Evolutionary conservation across 768 basidiomycete species (phyloP).

Genomic region (Lentinula sp.): DNA sequence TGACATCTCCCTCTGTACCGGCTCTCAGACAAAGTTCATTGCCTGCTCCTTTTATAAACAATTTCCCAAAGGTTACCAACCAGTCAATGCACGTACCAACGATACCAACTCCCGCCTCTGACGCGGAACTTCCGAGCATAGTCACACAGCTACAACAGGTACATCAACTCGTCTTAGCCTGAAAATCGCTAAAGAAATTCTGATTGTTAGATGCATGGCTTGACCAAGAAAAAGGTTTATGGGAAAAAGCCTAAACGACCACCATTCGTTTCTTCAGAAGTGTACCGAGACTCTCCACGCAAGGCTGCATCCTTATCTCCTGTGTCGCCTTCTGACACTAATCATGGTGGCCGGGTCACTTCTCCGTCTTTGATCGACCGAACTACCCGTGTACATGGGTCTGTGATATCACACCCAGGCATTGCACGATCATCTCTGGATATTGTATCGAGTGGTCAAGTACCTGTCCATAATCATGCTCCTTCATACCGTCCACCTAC

Average conservation of each 20-base stretch:
- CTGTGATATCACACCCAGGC: not conserved
- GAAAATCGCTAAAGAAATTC: not conserved
- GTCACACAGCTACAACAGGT: conserved; percentile 56
- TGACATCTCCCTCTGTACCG: not conserved
- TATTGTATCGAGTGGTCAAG: not conserved
- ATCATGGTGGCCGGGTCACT: conserved; percentile 6
- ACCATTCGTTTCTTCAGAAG: conserved; percentile 37
- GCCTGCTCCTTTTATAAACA: not conserved
- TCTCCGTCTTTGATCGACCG: conserved; percentile 3
- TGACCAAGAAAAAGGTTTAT: conserved; percentile 67
- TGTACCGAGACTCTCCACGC: conserved; percentile 1
- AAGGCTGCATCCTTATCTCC: conserved; percentile 5
- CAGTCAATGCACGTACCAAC: not conserved
- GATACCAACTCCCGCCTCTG: conserved; percentile 10
- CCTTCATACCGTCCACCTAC: not conserved
- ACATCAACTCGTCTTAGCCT: not conserved
- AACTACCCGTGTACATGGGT: not conserved
- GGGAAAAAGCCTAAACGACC: conserved; percentile 40
- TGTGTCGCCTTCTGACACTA: conserved; percentile 3
- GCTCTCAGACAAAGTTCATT: not conserved
- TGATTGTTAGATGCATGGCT: conserved; percentile 38
- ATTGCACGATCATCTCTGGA: not conserved
- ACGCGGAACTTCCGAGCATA: conserved; percentile 36
- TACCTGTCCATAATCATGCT: not conserved
- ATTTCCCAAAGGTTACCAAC: not conserved